Evolutionary conservation across 1,139 yeast species (phyloP).

Genomic region (Meyerozyma smithsonii): DNA sequence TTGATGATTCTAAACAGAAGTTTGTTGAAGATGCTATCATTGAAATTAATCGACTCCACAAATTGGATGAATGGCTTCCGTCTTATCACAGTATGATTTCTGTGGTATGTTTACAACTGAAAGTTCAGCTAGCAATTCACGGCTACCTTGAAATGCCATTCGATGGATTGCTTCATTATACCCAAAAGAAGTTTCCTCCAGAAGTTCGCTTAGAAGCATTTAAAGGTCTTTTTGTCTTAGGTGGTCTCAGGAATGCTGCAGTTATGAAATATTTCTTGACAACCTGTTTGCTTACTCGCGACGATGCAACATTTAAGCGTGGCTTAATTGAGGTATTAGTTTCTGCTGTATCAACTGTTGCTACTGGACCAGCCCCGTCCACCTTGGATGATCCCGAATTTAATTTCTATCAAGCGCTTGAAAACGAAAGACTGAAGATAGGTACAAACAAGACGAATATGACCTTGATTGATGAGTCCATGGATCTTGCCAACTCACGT

Average conservation of each 20-base stretch:
- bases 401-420: conserved; percentile 27
- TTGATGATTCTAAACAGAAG: conserved; percentile 11
- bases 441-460: conserved; percentile 22
- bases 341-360: conserved; percentile 61
- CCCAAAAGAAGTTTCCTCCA: conserved; percentile 43
- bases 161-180: conserved; percentile 46
- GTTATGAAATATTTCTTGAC: conserved; percentile 61
- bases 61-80: conserved; percentile 86
- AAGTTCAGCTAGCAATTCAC: conserved; percentile 52
- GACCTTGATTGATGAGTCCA: conserved; percentile 50
- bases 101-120: conserved; percentile 52
- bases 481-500: conserved; percentile 30
- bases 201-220: conserved; percentile 68
- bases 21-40: conserved; percentile 26
- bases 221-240: conserved; percentile 62
- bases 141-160: conserved; percentile 53
- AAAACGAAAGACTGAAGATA: conserved; percentile 14
- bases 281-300: conserved; percentile 49
- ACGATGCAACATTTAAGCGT: conserved; percentile 46
- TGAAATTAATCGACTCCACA: conserved; percentile 66
- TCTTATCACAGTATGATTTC: conserved; percentile 62
- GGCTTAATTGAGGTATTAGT: conserved; percentile 46
- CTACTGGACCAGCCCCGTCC: conserved; percentile 55
- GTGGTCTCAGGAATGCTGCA: conserved; percentile 66
- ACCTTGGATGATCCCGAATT: conserved; percentile 58